Base-by-base conservation (phyloP, 345 rosid species). In the Bretschneidera sinensis region DNA sequence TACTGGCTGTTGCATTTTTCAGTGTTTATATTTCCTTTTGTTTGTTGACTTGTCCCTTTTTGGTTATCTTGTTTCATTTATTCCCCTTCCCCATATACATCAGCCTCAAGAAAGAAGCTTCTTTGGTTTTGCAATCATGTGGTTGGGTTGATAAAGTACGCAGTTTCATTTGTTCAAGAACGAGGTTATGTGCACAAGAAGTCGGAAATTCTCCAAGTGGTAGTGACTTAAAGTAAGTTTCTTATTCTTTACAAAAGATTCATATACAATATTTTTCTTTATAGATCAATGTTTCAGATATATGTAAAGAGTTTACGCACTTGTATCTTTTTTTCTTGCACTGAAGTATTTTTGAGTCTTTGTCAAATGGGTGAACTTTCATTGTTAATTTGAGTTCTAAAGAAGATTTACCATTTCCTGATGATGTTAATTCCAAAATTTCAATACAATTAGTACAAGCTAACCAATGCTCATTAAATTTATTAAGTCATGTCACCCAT, bases 201-300 rank as follows among this genome's bases (percentile, higher is more conserved):
- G 53, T 33, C 48, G 87, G 75, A 49, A 74, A 59, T 39, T 52
- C 55, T 23, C 75, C 58, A 24, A 70, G 68, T 35, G 63, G 58
- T 69, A 60, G 57, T n/a, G n/a, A n/a, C n/a, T n/a, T n/a, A 34
- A 89, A 84, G 99, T 91, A 77, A 86, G 96, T 64, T 43, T n/a
- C n/a, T n/a, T n/a, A n/a, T n/a, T n/a, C n/a, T 25, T 24, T 54
- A 48, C 9, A 23, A 25, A 21, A 28, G 20, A 43, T 16, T 18
- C 0, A 45, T 67, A 31, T 43, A 45, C 33, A 58, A 21, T 21
- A 17, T 43, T 17, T 60, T 50, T 24, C 2, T 21, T 33, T 24
- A 21, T 39, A 17, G 17, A 55, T 21, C 9, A 18, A 17, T 17
- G 21, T 23, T 16, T 48, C 31, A 53, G 7, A 22, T 15, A 11